phyloP scores from a whole-genome alignment of 2,329 filamentous ascomycete genomes.

The Aspergillus fijiensis region DNA sequence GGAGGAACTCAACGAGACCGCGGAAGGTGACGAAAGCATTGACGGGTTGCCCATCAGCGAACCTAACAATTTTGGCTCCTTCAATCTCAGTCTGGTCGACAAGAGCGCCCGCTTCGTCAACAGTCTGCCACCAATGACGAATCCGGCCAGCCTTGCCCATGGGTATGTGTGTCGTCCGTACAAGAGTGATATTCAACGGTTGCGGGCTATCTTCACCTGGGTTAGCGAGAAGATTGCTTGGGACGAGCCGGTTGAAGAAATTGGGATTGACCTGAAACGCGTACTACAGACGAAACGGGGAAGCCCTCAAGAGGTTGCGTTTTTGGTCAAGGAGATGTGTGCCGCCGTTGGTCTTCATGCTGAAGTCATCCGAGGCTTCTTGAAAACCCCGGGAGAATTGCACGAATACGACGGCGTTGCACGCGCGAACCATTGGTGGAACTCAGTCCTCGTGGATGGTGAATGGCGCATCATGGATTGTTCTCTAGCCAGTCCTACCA shows the following conservation, averaged over 20 bases:
- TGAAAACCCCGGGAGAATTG: constrained; percentile 84
- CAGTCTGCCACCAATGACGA: constrained; percentile 77
- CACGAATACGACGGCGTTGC: constrained; percentile 78
- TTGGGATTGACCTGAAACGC: constrained; percentile 71
- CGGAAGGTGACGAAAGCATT: constrained; percentile 85
- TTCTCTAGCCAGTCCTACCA: constrained; percentile 85
- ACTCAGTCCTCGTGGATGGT: constrained; percentile 84
- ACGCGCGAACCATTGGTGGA: constrained; percentile 97
- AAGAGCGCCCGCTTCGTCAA: constrained; percentile 92
- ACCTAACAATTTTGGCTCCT: constrained; percentile 74
- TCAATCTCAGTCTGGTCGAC: constrained; percentile 85
- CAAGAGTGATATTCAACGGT: constrained; percentile 85
- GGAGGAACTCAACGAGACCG: constrained; percentile 79
- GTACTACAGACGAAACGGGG: constrained; percentile 82
- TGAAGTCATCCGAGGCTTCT: constrained; percentile 83
- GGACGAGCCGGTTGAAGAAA: constrained; percentile 92
- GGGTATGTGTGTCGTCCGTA: constrained; percentile 93
- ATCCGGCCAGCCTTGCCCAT: constrained; percentile 77
- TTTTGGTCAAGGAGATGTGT: constrained; percentile 92
- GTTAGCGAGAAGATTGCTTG: constrained; percentile 90
- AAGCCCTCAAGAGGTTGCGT: constrained; percentile 83
- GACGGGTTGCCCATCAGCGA: constrained; percentile 81
- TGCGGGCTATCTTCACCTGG: constrained; percentile 97
- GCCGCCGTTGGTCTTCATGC: constrained; percentile 81
- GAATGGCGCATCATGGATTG: constrained; percentile 98